Evolutionary conservation across 106 monocot genomes (phyloP).

Genomic region (Iris macrosiphon): DNA sequence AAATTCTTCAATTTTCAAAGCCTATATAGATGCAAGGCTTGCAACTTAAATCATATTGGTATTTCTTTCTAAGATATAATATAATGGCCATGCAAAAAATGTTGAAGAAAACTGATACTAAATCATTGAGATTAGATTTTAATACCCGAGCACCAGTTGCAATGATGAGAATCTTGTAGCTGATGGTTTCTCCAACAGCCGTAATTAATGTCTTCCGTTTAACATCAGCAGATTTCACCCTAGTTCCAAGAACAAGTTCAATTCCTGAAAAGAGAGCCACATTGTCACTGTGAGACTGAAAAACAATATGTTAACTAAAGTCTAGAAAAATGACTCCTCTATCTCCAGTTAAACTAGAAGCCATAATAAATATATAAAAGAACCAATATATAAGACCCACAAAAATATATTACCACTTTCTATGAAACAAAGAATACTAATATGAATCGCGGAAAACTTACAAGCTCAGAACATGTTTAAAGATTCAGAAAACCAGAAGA

Average conservation of each 20-base stretch:
- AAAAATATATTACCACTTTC: too few relatives aligned
- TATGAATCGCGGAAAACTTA: too few relatives aligned
- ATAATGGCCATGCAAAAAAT: not conserved
- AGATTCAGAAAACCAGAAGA: too few relatives aligned
- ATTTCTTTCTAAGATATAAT: too few relatives aligned
- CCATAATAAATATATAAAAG: too few relatives aligned
- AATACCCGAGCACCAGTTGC: conserved; percentile 98
- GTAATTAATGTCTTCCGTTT: conserved; percentile 74
- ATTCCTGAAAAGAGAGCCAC: conserved; percentile 43
- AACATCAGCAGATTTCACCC: conserved; percentile 75
- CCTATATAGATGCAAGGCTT: conserved; percentile 34
- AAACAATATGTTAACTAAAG: not conserved
- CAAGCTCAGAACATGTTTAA: too few relatives aligned
- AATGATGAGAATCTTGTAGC: conserved; percentile 80
- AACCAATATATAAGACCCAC: too few relatives aligned
- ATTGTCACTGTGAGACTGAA: not conserved
- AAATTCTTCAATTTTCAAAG: conserved; percentile 93
- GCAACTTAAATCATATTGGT: not conserved
- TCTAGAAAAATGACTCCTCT: not conserved
- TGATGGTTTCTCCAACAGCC: conserved; percentile 82
- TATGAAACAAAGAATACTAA: too few relatives aligned
- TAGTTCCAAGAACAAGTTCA: conserved; percentile 92
- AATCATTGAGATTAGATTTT: conserved; percentile 11
- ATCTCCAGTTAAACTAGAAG: not conserved
- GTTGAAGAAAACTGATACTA: not conserved